Conservation (phyloP, 768 basidiomycete species). For the Leccinum variicolor region DNA sequence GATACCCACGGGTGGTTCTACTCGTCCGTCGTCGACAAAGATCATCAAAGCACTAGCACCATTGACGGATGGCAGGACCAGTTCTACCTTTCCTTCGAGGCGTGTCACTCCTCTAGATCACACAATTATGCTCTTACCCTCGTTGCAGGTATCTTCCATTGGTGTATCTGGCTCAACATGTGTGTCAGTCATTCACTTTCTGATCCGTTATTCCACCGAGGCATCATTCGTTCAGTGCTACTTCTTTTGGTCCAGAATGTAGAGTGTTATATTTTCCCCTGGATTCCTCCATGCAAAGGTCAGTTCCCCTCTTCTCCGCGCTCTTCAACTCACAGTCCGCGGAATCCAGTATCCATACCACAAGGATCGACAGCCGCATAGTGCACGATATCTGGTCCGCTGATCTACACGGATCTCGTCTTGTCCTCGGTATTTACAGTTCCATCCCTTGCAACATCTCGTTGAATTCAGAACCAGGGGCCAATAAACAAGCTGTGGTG, state of each 20-base stretch:
- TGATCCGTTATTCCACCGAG: not conserved
- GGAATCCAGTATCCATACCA: constrained; percentile 10
- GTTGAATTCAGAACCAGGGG: constrained; percentile 39
- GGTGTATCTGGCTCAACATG: constrained; percentile 42
- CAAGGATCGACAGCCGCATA: constrained; percentile 34
- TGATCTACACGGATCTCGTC: constrained; percentile 43
- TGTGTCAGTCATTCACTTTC: constrained; percentile 38
- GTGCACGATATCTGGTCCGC: constrained; percentile 58
- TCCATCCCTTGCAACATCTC: not conserved
- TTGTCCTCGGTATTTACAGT: constrained; percentile 48
- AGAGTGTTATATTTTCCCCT: constrained; percentile 44
- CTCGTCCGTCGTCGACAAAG: constrained; percentile 22
- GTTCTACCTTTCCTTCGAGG: constrained; percentile 35
- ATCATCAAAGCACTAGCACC: not conserved
- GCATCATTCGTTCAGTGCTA: constrained; percentile 41
- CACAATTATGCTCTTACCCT: not conserved
- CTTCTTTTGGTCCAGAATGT: constrained; percentile 52
- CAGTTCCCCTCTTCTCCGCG: constrained; percentile 5
- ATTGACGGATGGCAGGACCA: constrained; percentile 40
- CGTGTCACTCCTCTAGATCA: not conserved
- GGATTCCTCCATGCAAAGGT: constrained; percentile 41
- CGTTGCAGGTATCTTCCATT: constrained; percentile 49
- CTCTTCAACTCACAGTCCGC: not conserved
- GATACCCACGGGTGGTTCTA: constrained; percentile 54
- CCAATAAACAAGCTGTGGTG: constrained; percentile 47